Evolutionary conservation across 2,329 filamentous ascomycete species (phyloP).

Genomic region (Teratosphaeria epicoccoides): DNA sequence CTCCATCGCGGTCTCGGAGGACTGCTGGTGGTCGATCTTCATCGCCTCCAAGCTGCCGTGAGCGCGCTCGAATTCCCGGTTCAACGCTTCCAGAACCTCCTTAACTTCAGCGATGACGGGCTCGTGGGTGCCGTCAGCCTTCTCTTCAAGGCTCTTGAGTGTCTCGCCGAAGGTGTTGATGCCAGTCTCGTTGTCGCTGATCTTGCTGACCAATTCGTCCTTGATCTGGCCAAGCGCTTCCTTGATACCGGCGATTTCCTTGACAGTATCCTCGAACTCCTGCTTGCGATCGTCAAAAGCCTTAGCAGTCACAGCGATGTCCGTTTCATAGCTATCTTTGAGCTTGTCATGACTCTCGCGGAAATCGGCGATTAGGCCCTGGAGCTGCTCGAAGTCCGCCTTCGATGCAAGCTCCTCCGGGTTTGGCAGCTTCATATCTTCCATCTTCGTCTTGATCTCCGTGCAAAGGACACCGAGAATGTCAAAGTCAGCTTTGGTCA

Average conservation of each 20-base stretch:
- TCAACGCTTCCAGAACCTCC: slow-evolving; percentile 60
- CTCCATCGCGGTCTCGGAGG: slow-evolving; percentile 43
- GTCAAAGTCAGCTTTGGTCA: slow-evolving; percentile 74
- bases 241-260: slow-evolving; percentile 71
- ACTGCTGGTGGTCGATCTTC: slow-evolving; percentile 65
- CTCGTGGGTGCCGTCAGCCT: slow-evolving; percentile 41
- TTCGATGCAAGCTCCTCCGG: slow-evolving; percentile 62
- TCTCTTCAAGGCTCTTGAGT: slow-evolving; percentile 59
- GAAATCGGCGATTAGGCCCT: slow-evolving; percentile 40
- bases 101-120: slow-evolving; percentile 41
- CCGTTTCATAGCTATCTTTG: slow-evolving; percentile 60
- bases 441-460: slow-evolving; percentile 73
- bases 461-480: slow-evolving; percentile 67
- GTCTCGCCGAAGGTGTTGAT: slow-evolving; percentile 48
- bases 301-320: slow-evolving; percentile 64
- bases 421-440: slow-evolving; percentile 61
- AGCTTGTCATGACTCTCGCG: slow-evolving; percentile 54
- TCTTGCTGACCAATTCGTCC: slow-evolving; percentile 61
- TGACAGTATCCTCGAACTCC: slow-evolving; percentile 67
- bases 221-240: slow-evolving; percentile 67
- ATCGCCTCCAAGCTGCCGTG: slow-evolving; percentile 67
- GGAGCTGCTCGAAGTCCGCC: slow-evolving; percentile 60
- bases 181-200: slow-evolving; percentile 63
- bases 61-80: slow-evolving; percentile 77
- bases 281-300: slow-evolving; percentile 74